A percentile compares a stretch with the other conserved stretches of the same genome.
phyloP scores from a whole-genome alignment of 2,329 filamentous ascomycete genomes.

The Penicillium rolfsii region DNA sequence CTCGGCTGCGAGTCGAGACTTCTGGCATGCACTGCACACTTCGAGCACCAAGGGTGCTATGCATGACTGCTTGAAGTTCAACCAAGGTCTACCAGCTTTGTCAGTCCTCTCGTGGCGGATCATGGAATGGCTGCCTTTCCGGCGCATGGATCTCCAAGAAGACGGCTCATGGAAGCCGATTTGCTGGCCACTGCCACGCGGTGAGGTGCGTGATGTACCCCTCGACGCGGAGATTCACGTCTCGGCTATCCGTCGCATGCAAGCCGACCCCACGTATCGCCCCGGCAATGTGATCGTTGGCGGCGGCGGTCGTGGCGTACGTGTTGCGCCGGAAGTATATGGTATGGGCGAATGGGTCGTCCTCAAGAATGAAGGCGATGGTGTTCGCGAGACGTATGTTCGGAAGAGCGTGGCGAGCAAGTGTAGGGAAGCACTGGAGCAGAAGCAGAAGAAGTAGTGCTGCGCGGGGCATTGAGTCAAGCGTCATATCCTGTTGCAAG shows the following conservation, averaged over 20 bases:
- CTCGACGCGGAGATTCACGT: constrained; percentile 70
- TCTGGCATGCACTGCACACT: constrained; percentile 62
- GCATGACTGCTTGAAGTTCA: constrained; percentile 72
- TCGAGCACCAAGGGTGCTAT: constrained; percentile 60
- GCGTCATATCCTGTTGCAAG: neutral
- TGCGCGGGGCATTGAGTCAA: neutral
- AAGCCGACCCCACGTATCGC: constrained; percentile 64
- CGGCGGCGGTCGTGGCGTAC: constrained; percentile 72
- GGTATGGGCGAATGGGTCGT: constrained; percentile 76
- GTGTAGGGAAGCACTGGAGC: constrained; percentile 31
- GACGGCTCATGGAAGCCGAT: constrained; percentile 81
- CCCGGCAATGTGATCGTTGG: constrained; percentile 81
- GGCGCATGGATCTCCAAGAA: constrained; percentile 73
- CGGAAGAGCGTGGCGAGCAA: constrained; percentile 44
- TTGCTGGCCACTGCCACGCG: constrained; percentile 75
- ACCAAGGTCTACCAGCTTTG: constrained; percentile 58
- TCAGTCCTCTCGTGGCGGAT: constrained; percentile 72
- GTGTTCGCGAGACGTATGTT: constrained; percentile 69
- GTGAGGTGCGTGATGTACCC: constrained; percentile 77
- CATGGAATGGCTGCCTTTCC: constrained; percentile 82
- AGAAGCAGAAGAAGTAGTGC: constrained; percentile 10
- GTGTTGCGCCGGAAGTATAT: constrained; percentile 61
- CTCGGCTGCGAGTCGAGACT: constrained; percentile 45
- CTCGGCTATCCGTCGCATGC: constrained; percentile 73
- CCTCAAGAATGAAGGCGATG: constrained; percentile 65